Conservation (phyloP, 306 rosid genomes). For the Vigna radiata region DNA sequence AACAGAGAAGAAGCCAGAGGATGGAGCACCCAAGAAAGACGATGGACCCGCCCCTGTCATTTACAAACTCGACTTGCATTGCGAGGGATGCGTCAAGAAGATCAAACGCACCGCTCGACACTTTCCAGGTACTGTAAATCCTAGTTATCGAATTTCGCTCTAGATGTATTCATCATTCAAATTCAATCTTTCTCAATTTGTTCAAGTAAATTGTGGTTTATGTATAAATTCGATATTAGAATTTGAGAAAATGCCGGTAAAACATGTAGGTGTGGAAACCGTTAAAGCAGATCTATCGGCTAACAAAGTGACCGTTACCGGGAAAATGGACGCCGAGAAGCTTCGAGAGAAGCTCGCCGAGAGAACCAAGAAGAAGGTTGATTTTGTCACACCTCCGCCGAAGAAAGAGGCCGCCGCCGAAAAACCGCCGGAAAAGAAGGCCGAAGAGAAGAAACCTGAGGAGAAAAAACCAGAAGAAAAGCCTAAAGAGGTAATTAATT, state of each 20-base stretch:
- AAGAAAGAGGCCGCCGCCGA: slow-evolving; percentile 65
- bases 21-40: slow-evolving; percentile 60
- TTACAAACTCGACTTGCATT: slow-evolving; percentile 77
- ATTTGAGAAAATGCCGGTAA: neutral
- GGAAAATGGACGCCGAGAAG: slow-evolving; percentile 64
- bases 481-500: slow-evolving; percentile 58
- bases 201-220: neutral
- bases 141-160: neutral
- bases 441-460: slow-evolving; percentile 59
- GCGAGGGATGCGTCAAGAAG: slow-evolving; percentile 87
- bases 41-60: slow-evolving; percentile 60
- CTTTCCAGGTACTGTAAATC: slow-evolving; percentile 54
- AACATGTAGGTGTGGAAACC: slow-evolving; percentile 63
- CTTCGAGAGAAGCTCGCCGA: slow-evolving; percentile 60
- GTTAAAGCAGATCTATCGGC: slow-evolving; percentile 64
- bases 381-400: slow-evolving; percentile 69
- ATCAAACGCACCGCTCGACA: slow-evolving; percentile 63
- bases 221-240: neutral
- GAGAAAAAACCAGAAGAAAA: slow-evolving; percentile 68
- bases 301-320: slow-evolving; percentile 73
- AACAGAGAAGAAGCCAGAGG: slow-evolving; percentile 68
- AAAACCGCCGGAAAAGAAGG: slow-evolving; percentile 62
- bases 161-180: neutral
- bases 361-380: slow-evolving; percentile 79
- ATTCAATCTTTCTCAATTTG: neutral